Percentiles rank a stretch among this genome's conserved stretches.
phyloP scores from a whole-genome alignment of 345 rosid genomes.

The Litchi chinensis region DNA sequence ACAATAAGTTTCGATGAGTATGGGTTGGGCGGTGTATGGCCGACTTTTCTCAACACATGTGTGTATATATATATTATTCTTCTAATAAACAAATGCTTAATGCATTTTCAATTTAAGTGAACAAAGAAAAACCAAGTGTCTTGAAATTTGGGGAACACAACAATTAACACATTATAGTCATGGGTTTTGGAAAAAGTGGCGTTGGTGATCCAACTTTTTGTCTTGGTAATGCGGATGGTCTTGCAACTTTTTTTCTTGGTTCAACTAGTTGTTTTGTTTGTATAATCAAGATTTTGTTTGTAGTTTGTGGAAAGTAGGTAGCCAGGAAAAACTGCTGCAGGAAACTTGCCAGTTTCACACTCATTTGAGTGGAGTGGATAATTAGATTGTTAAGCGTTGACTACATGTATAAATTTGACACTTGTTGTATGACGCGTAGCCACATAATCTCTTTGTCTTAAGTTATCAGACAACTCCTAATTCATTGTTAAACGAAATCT shows the following conservation, averaged over 20 bases:
- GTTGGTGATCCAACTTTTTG: conserved; percentile 2
- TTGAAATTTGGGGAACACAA: not conserved
- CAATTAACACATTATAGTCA: not conserved
- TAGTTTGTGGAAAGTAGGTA: conserved; percentile 11
- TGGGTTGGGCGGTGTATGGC: not conserved
- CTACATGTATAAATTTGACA: too few relatives aligned
- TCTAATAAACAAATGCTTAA: not conserved
- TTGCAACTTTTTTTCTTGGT: not conserved
- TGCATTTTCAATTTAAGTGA: not conserved
- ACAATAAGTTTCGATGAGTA: not conserved
- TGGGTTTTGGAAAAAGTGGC: not conserved
- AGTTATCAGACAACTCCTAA: too few relatives aligned
- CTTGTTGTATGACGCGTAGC: too few relatives aligned
- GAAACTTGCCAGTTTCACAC: not conserved
- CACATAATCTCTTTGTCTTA: too few relatives aligned
- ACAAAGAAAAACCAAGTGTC: not conserved
- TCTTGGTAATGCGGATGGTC: not conserved
- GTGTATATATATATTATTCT: too few relatives aligned
- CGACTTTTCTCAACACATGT: not conserved
- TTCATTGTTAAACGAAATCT: too few relatives aligned
- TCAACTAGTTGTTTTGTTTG: not conserved
- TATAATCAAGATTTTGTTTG: not conserved
- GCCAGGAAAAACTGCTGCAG: conserved; percentile 5
- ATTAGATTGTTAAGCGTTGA: too few relatives aligned
- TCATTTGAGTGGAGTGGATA: not conserved